Base-by-base conservation (phyloP, 768 basidiomycete species). In the Xerocomus brunneocitrinus region DNA sequence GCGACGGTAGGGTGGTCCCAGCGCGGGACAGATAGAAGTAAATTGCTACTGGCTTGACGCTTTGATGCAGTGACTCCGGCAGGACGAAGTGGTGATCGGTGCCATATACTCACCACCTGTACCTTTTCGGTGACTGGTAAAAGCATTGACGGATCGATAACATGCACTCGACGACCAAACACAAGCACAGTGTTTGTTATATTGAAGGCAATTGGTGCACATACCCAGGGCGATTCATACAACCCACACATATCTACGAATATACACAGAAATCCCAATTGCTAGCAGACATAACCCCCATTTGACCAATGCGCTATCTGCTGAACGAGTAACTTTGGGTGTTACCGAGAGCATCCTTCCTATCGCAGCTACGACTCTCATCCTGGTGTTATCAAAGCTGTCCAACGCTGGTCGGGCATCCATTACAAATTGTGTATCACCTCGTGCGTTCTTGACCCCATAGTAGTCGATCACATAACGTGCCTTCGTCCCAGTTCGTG, bases 381-480 rank as follows among this genome's bases (percentile, higher is more conserved):
- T 53, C 44, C 34, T 49, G 19, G 36, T 24, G 9, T 58, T 58
- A 46, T 58, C 42, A 27, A 53, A 13, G 19, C 44, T 47, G n/a
- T 58, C 46, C 46, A 58, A 34, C 5, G 52, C 57, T 2, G 45
- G 58, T 19, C 48, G 52, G n/a, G 44, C 44, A 14, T 59, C 51
- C 7, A 58, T 36, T 7, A 54, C 35, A 5, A 49, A 34, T 14
- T 36, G 10, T 16, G 57, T 54, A 10, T 59, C 48, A 7, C 40
- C 25, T 13, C 19, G 25, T 5, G 44, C 34, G 54, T 59, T 44
- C 25, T 50, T 59, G 31, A 54, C 16, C 9, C 57, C 57, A 4
- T 58, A 58, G 24, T 58, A 58, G 45, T 58, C 58, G 6, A 59
- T 59, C 7, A 54, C 56, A 25, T 58, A 58, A 28, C 55, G 41